Conservation (phyloP, 768 basidiomycete genomes). For the Boletus huronensis region DNA sequence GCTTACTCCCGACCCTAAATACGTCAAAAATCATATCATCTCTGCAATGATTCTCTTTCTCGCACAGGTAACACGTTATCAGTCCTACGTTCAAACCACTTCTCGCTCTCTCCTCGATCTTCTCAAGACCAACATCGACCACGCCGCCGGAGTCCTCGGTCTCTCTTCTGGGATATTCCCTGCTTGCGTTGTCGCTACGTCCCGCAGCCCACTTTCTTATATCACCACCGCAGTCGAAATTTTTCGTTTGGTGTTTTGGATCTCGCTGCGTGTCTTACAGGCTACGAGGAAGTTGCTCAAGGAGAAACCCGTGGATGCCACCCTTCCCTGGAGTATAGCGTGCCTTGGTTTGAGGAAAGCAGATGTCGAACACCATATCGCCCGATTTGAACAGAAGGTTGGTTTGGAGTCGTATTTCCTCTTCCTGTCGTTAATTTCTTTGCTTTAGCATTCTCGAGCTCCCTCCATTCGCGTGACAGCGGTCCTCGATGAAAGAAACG, state of each 20-base stretch:
- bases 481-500: constrained; percentile 42
- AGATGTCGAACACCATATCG: constrained; percentile 26
- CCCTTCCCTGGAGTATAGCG: constrained; percentile 46
- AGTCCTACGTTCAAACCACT: constrained; percentile 37
- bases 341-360: constrained; percentile 33
- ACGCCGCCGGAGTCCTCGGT: constrained; percentile 41
- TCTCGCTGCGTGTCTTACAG: constrained; percentile 42
- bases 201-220: constrained; percentile 38
- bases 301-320: constrained; percentile 18
- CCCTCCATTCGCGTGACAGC: constrained; percentile 47
- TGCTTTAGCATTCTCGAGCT: constrained; percentile 10
- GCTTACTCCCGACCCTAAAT: constrained; percentile 35
- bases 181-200: constrained; percentile 49
- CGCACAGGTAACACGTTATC: constrained; percentile 50
- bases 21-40: constrained; percentile 45
- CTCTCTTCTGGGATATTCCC: constrained; percentile 58
- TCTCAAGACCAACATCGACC: constrained; percentile 33
- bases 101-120: constrained; percentile 24
- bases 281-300: constrained; percentile 25
- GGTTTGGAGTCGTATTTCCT: background rate
- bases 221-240: constrained; percentile 44
- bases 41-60: constrained; percentile 49
- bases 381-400: constrained; percentile 23
- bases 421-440: background rate
- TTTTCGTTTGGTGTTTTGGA: constrained; percentile 52